phyloP scores from a whole-genome alignment of 73 alveolate genomes.

The Paramecium pentaurelia region DNA sequence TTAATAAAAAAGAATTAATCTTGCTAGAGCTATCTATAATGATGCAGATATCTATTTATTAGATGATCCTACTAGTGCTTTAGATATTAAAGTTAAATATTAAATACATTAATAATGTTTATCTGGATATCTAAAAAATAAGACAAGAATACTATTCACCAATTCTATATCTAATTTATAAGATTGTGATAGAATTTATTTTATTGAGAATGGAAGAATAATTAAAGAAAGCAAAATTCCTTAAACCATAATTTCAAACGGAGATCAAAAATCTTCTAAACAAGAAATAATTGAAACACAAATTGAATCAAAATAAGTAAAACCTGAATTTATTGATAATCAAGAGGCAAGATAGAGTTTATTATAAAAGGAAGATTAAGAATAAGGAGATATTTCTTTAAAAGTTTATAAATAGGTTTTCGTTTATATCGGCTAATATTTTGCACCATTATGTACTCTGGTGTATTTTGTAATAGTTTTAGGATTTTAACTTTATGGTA shows the following conservation, averaged over 20 bases:
- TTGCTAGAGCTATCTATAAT: constrained; percentile 79
- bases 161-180: constrained; percentile 85
- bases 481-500: not conserved
- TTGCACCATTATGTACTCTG: not conserved
- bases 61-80: constrained; percentile 95
- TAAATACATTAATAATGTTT: constrained; percentile 79
- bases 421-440: not conserved
- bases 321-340: not conserved
- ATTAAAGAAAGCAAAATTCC: constrained; percentile 68
- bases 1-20: constrained; percentile 71
- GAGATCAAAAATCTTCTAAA: not conserved
- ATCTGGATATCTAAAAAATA: constrained; percentile 67
- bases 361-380: not conserved
- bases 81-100: constrained; percentile 88
- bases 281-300: not conserved
- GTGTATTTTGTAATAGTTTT: not conserved
- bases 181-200: constrained; percentile 76
- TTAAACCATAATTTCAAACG: not conserved
- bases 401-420: not conserved
- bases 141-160: constrained; percentile 87
- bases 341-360: not conserved
- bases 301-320: not conserved
- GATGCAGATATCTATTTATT: constrained; percentile 81
- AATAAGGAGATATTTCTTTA: not conserved
- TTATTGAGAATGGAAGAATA: constrained; percentile 79